A percentile compares a stretch with the other conserved stretches of the same genome.
Conservation (phyloP, 306 rosid genomes). For the Vigna nakashimae region DNA sequence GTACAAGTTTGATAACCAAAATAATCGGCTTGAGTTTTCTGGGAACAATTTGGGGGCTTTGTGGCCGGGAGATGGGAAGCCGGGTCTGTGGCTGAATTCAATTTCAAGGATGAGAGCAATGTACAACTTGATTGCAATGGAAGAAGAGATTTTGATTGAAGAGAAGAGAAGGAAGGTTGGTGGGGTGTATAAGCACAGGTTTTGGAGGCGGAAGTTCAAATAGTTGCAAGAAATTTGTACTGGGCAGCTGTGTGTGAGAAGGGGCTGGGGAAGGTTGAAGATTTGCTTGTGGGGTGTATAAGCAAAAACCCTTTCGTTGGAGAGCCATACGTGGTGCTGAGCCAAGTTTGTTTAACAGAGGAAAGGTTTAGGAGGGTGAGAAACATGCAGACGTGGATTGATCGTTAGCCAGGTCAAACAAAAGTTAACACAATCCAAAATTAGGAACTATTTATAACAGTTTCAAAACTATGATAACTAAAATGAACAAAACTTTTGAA, state of each 20-base stretch:
- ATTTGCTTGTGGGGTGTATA: slow-evolving; percentile 59
- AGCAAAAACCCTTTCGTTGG: slow-evolving; percentile 81
- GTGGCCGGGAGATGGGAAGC: slow-evolving; percentile 87
- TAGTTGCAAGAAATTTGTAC: slow-evolving; percentile 74
- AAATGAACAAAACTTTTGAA: no score
- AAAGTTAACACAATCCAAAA: no score
- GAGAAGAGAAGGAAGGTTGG: slow-evolving; percentile 42
- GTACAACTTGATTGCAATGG: slow-evolving; percentile 67
- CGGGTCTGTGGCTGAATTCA: slow-evolving; percentile 87
- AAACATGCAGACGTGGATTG: slow-evolving; percentile 45
- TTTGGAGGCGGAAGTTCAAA: slow-evolving; percentile 71
- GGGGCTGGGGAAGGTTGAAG: slow-evolving; percentile 47
- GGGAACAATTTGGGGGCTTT: slow-evolving; percentile 65
- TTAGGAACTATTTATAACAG: no score
- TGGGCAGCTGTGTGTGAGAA: slow-evolving; percentile 78
- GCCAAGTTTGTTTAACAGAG: slow-evolving; percentile 58
- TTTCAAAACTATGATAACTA: no score
- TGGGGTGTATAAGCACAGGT: slow-evolving; percentile 40
- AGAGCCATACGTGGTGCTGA: slow-evolving; percentile 78
- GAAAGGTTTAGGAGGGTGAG: slow-evolving; percentile 77
- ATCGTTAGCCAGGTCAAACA: neutral
- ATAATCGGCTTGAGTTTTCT: slow-evolving; percentile 64
- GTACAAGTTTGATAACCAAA: slow-evolving; percentile 51
- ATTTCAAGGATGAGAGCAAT: slow-evolving; percentile 77
- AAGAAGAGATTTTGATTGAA: slow-evolving; percentile 68